These are phyloP conservation scores for Eucalyptus sp. DNA, from an alignment of 345 rosid species.

Conservation along the genomic window DNA sequence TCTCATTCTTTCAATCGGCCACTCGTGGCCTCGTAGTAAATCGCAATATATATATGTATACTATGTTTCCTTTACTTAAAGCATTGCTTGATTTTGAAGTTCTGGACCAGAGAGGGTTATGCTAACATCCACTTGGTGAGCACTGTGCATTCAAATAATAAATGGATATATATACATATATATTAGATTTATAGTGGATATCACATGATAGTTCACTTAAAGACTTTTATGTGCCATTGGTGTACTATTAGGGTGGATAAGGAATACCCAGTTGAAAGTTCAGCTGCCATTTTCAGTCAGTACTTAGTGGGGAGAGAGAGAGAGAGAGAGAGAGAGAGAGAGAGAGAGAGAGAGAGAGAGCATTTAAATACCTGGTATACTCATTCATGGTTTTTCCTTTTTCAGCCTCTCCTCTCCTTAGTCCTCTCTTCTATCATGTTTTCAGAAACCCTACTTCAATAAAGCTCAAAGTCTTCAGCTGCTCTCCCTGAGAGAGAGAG, in stretches of 20 bases:
- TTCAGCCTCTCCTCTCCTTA: conserved; percentile 13
- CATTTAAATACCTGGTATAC: conserved; percentile 13
- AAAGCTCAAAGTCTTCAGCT: conserved; percentile 9
- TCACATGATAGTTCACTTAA: background rate
- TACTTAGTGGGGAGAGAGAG: background rate
- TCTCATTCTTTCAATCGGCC: background rate
- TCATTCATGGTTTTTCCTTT: conserved; percentile 25
- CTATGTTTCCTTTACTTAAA: background rate
- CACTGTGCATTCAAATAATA: background rate
- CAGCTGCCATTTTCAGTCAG: background rate
- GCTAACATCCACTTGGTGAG: background rate
- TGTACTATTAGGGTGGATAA: background rate
- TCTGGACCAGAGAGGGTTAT: background rate
- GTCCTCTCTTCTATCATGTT: conserved; percentile 2
- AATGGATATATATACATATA: background rate
- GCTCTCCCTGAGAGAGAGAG: background rate
- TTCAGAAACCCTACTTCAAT: background rate
- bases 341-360: background rate
- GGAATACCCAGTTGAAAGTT: background rate
- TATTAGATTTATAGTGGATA: background rate
- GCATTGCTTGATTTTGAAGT: background rate
- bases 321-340: background rate
- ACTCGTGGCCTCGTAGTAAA: background rate
- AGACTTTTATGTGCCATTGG: background rate
- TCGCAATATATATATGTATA: background rate